Evolutionary conservation across 2,329 filamentous ascomycete species (phyloP), one percentile per base, ranked within the genome.

Genomic region (Mollisiaceae sp.): DNA sequence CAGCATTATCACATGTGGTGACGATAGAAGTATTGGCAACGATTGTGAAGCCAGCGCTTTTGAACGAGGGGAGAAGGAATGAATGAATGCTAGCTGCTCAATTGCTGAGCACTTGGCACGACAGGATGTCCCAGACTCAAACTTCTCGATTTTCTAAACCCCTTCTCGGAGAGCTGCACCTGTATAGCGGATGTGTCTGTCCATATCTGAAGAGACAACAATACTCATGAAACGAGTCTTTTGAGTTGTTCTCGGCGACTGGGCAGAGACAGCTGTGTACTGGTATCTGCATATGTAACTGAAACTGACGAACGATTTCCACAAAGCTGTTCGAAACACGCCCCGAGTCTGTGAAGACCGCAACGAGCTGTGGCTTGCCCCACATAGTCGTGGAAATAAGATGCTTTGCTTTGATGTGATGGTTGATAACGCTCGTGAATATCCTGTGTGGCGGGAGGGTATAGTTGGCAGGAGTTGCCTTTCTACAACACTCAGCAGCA

Each of bases 391-490:
- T 45, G 8, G 15, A 18, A 20, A n/a, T 45, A 18, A 45, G 43
- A 20, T 45, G 43, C 15, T 45, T 45, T 18, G 11, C 18, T 8
- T 20, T 45, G 43, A 20, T 20, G 18, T 45, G 43, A 45, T 45
- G 43, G 43, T 20, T 18, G 18, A 45, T 20, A n/a, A 45, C 43
- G n/a, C 43, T 45, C 3, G 14, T 18, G n/a, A 45, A 20, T 45
- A 45, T 45, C 43, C 18, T 12, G 15, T 20, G 14, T 20, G 8
- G 3, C 43, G 43, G 8, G 43, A 45, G 43, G 3, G 39, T 55
- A 58, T 66, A 64, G 45, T 58, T 8, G 14, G 57, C 27, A 9
- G 22, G 36, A n/a, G 43, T 55, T 43, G 24, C 55, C 5, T 27
- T 56, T 41, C 56, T 24, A 20, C 47, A 57, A 15, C 58, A 66